Evolutionary conservation across 768 basidiomycete genomes (phyloP), one percentile per base, ranked within the genome.

Genomic region (Tylopilus vinaceipallidus): DNA sequence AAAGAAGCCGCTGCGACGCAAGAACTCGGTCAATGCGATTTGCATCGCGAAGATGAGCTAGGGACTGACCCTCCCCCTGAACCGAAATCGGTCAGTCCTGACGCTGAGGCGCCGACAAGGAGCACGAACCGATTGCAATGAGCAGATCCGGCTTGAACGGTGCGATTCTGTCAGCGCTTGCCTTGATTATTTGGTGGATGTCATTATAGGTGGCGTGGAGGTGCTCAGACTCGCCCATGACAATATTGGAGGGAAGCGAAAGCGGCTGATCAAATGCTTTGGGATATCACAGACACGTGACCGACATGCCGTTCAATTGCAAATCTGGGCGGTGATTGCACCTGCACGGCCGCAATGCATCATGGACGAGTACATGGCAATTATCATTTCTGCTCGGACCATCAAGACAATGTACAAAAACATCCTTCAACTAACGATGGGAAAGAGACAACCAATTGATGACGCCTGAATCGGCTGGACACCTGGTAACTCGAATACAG

Each of bases 141-240:
- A 95, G 72, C 52, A 92, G 69, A 66, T 92, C 83, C n/a, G 92
- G 92, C 59, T 87, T 86, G 72, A 95, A 98, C 38, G 84, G 66
- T 27, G 83, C 85, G 60, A 98, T 92, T 60, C 79, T 74, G 41
- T 75, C 74, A 2, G 86, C 83, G 2, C 77, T 74, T 12, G 70
- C 73, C 59, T 83, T 83, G 59, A 95, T 93, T 53, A 92, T 77
- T 57, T 90, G 90, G 76, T 97, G 94, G 47, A 95, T 84, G 43
- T 95, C 87, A 61, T 95, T 95, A 75, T 97, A 97, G 17, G 91
- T 95, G 48, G 85, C 75, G 48, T 75, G 83, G 65, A 79, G 59
- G 63, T 91, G 89, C 60, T 84, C 67, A 34, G 81, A 74, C 62
- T 73, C 72, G 37, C 19, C 52, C 67, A 75, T 71, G 23, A 54